Percentiles rank a stretch among this genome's conserved stretches.
Conservation (phyloP, 1,284 basidiomycete genomes). For the Moesziomyces parantarcticus region DNA sequence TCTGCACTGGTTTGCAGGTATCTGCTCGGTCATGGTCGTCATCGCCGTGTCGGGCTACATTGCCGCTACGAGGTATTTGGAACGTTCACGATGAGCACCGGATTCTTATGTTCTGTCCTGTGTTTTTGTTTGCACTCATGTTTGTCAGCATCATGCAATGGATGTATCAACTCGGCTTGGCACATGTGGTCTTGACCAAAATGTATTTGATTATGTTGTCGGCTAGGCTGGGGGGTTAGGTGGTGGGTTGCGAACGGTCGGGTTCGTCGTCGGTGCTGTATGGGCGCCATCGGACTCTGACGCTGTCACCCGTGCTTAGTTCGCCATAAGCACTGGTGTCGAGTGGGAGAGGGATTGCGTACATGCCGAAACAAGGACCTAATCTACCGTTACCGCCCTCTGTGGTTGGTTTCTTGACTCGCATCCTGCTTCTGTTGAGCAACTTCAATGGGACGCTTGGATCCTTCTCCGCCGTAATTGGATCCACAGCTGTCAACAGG, state of each 20-base stretch:
- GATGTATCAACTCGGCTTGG: too few relatives aligned
- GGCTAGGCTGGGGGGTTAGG: neutral
- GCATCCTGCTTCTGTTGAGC: slow-evolving; percentile 35
- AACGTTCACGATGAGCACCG: slow-evolving; percentile 31
- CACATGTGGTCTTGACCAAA: too few relatives aligned
- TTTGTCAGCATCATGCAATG: too few relatives aligned
- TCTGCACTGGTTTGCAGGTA: slow-evolving; percentile 64
- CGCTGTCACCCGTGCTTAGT: slow-evolving; percentile 29
- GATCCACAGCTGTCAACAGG: slow-evolving; percentile 54
- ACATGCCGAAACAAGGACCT: slow-evolving; percentile 59
- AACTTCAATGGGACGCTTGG: slow-evolving; percentile 49
- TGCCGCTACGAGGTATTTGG: slow-evolving; percentile 64
- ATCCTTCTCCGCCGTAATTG: slow-evolving; percentile 49
- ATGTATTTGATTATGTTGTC: neutral
- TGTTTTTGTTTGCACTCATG: neutral
- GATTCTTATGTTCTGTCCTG: neutral
- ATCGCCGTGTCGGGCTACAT: slow-evolving; percentile 64
- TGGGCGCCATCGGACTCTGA: slow-evolving; percentile 34
- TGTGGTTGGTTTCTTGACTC: slow-evolving; percentile 34
- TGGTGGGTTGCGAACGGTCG: slow-evolving; percentile 5
- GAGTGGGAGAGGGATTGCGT: slow-evolving; percentile 47
- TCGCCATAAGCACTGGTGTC: slow-evolving; percentile 12
- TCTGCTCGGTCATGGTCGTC: slow-evolving; percentile 62
- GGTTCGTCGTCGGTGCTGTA: slow-evolving; percentile 37
- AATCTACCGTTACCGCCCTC: slow-evolving; percentile 29